Evolutionary conservation across 495 filamentous ascomycete genomes (phyloP).

Genomic region (Tuber magnatum): DNA sequence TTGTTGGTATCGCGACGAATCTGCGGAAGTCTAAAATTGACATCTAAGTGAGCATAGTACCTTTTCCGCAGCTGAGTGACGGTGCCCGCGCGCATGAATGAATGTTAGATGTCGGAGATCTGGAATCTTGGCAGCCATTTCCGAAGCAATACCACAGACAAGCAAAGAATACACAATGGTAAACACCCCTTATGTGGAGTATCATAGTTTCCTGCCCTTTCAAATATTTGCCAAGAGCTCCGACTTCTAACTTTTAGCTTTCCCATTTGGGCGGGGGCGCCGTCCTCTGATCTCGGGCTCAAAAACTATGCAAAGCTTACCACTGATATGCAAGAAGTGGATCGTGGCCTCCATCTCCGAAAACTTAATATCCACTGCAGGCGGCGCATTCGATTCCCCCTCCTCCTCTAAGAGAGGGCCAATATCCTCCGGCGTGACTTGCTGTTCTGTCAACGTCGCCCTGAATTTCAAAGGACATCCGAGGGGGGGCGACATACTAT

Average conservation of each 20-base stretch:
- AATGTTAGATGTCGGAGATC: background rate
- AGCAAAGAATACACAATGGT: background rate
- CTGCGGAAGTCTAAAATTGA: background rate
- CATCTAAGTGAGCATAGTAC: background rate
- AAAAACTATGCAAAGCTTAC: background rate
- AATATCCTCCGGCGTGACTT: constrained; percentile 3
- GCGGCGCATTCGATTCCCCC: background rate
- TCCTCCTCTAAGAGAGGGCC: background rate
- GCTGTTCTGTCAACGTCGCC: background rate
- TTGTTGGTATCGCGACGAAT: background rate
- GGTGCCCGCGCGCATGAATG: background rate
- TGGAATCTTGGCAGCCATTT: background rate
- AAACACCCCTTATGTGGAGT: background rate
- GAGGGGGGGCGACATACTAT: background rate
- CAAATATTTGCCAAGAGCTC: background rate
- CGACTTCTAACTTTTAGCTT: background rate
- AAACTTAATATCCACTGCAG: constrained; percentile 1
- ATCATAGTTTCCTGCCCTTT: background rate
- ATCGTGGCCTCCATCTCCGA: background rate
- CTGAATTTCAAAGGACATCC: background rate
- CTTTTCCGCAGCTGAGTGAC: background rate
- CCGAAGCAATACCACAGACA: background rate
- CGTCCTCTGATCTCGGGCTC: background rate
- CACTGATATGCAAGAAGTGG: background rate
- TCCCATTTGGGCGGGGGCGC: background rate